These are phyloP conservation scores for Hordeum marinum DNA, from an alignment of 176 grass and related monocot genomes.

Conservation along the genomic window DNA sequence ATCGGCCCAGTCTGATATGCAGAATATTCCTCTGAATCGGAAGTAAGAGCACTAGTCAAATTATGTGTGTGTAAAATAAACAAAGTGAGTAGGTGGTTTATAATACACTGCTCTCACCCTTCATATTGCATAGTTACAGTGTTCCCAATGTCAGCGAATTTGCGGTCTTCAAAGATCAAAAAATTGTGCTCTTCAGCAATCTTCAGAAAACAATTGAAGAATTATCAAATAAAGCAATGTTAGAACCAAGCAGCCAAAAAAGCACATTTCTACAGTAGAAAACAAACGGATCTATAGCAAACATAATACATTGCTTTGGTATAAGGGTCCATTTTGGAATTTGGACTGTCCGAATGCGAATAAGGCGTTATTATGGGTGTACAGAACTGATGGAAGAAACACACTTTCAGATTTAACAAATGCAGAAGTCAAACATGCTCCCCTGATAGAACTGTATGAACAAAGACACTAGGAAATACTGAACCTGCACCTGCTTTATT, in stretches of 20 bases:
- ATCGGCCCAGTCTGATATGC: constrained; percentile 90
- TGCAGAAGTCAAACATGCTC: background rate
- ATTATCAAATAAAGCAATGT: background rate
- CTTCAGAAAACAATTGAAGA: constrained; percentile 37
- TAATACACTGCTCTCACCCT: constrained; percentile 45
- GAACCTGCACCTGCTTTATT: background rate
- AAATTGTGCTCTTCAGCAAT: constrained; percentile 89
- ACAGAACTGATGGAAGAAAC: background rate
- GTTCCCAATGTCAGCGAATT: constrained; percentile 93
- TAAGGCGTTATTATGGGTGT: background rate
- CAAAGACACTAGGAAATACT: background rate
- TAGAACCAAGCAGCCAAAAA: background rate
- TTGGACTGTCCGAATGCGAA: background rate
- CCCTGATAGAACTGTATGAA: background rate
- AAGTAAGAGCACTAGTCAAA: background rate
- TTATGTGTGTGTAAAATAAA: background rate
- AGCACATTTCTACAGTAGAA: background rate
- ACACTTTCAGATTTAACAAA: background rate
- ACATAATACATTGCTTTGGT: background rate
- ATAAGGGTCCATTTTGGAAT: too few relatives aligned
- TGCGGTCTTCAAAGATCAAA: constrained; percentile 86
- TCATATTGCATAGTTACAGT: constrained; percentile 96
- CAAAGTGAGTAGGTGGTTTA: background rate
- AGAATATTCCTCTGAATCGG: constrained; percentile 66
- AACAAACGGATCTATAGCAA: background rate